phyloP scores from a whole-genome alignment of 768 basidiomycete genomes.

The Leccinum subtestaceum region DNA sequence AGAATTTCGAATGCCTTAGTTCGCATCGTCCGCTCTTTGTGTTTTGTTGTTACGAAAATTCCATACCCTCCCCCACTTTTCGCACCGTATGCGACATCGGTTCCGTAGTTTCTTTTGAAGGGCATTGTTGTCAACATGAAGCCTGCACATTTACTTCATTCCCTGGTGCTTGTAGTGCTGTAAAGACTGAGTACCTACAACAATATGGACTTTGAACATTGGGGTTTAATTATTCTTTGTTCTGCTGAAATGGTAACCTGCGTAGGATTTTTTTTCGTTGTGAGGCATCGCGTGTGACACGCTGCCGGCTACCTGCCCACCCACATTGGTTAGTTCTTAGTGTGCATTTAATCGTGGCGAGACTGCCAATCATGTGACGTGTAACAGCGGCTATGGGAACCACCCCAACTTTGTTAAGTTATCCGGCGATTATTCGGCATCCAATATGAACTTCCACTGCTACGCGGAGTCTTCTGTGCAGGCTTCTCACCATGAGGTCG shows the following conservation, averaged over 20 bases:
- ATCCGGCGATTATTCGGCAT: background rate
- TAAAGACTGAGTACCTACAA: background rate
- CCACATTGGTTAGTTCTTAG: background rate
- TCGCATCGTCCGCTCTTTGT: slow-evolving; percentile 19
- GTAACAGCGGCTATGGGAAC: background rate
- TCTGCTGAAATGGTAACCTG: background rate
- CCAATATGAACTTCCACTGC: background rate
- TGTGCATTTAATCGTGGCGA: background rate
- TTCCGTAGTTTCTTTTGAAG: background rate
- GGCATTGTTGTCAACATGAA: background rate
- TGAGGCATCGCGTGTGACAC: background rate
- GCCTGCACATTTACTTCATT: background rate
- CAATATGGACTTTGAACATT: background rate
- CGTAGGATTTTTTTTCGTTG: background rate
- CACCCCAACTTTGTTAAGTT: background rate
- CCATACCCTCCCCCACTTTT: slow-evolving; percentile 14
- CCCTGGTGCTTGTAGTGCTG: background rate
- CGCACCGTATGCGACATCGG: background rate
- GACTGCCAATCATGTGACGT: background rate
- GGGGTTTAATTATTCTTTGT: background rate
- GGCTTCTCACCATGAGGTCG: background rate
- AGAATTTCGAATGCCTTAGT: background rate
- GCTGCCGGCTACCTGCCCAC: background rate
- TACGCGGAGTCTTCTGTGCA: background rate
- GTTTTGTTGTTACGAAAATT: slow-evolving; percentile 4